Percentiles rank a stretch among this genome's conserved stretches.
Conservation (phyloP, 169 alveolate genomes). For the Toxoplasma gondii region DNA sequence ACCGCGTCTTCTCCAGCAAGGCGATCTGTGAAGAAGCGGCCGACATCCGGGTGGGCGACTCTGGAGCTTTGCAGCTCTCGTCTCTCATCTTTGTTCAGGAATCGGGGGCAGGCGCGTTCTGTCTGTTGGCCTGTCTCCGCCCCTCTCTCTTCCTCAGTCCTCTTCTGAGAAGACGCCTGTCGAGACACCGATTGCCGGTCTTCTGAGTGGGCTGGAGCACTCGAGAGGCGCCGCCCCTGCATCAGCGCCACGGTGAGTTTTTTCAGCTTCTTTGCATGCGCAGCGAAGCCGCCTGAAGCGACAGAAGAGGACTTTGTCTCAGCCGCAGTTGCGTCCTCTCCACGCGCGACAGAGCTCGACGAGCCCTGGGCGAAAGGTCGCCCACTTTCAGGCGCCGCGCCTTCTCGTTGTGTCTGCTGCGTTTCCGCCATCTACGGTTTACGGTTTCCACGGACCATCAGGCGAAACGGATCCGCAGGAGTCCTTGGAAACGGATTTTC, state of each 20-base stretch:
- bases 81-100: background rate
- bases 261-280: conserved; percentile 1
- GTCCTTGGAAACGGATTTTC: too few relatives aligned
- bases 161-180: too few relatives aligned
- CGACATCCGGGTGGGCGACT: background rate
- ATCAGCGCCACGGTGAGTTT: conserved; percentile 13
- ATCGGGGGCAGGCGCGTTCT: background rate
- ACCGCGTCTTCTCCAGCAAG: conserved; percentile 16
- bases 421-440: too few relatives aligned
- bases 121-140: background rate
- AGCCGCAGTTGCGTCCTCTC: too few relatives aligned
- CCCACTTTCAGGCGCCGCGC: too few relatives aligned
- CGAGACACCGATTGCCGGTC: background rate
- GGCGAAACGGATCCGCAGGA: too few relatives aligned
- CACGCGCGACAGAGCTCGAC: too few relatives aligned
- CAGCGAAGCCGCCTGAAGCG: background rate
- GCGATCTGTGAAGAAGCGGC: conserved; percentile 23
- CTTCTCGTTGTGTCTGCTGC: too few relatives aligned
- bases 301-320: background rate
- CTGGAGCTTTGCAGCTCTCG: background rate
- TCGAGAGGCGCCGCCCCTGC: background rate
- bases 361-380: too few relatives aligned
- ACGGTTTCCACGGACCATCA: too few relatives aligned
- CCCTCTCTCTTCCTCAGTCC: background rate
- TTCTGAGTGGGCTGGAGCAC: background rate